Evolutionary conservation across 441 rosid species (phyloP).

Genomic region (Adansonia gregorii): DNA sequence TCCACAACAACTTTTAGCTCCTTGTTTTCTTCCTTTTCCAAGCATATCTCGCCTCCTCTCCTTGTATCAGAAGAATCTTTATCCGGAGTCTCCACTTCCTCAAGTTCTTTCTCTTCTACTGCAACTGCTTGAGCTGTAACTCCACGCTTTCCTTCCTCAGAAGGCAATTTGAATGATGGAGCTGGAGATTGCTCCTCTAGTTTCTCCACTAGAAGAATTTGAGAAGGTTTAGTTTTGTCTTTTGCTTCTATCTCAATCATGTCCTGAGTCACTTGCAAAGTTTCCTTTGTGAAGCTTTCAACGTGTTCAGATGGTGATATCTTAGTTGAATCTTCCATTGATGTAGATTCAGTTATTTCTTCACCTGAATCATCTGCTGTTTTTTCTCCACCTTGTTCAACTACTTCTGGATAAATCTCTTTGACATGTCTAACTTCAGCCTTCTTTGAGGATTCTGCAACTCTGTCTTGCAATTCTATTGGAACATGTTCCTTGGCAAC

Average conservation of each 20-base stretch:
- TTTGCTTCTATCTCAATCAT: conserved; percentile 24
- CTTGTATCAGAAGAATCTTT: neutral
- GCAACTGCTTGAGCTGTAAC: neutral
- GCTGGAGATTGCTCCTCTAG: conserved; percentile 18
- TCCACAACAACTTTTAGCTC: neutral
- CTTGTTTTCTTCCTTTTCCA: conserved; percentile 7
- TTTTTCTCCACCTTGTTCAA: conserved; percentile 31
- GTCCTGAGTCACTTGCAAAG: conserved; percentile 28
- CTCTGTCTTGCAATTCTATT: conserved; percentile 26
- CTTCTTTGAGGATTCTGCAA: conserved; percentile 33
- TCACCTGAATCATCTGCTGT: conserved; percentile 17
- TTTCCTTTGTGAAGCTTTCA: conserved; percentile 38
- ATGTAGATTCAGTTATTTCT: conserved; percentile 19
- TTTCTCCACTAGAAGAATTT: conserved; percentile 10
- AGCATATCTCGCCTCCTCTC: conserved; percentile 1
- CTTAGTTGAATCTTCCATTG: conserved; percentile 40
- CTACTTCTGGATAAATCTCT: conserved; percentile 28
- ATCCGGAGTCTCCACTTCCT: conserved; percentile 20
- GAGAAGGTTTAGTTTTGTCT: neutral
- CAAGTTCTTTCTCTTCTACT: neutral
- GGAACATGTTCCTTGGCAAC: conserved; percentile 26
- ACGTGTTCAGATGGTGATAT: conserved; percentile 42
- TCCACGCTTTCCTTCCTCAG: neutral
- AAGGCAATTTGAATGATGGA: neutral
- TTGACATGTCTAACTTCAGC: conserved; percentile 35